phyloP scores from a whole-genome alignment of 2,329 filamentous ascomycete species.

The Exophiala lecanii-corni region DNA sequence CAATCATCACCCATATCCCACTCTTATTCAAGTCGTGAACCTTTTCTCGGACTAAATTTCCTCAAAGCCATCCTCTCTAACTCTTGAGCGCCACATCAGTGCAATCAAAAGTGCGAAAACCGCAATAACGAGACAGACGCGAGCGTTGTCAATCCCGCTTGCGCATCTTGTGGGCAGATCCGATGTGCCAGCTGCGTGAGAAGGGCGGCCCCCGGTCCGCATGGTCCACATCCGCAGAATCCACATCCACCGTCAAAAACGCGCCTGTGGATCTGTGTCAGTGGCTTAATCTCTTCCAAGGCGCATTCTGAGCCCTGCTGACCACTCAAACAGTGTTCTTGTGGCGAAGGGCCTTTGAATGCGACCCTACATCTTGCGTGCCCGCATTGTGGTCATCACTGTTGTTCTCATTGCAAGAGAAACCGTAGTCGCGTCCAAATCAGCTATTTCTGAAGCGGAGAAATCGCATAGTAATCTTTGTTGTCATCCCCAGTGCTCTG shows the following conservation, averaged over 20 bases:
- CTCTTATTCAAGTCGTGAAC: no score
- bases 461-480: no score
- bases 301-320: background rate
- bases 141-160: background rate
- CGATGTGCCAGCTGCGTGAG: background rate
- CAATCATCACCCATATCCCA: no score
- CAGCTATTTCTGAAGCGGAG: no score
- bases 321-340: background rate
- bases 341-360: background rate
- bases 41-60: no score
- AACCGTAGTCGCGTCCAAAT: background rate
- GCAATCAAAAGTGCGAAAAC: background rate
- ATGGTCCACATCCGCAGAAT: background rate
- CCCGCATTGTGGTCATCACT: background rate
- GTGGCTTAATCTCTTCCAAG: background rate
- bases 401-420: background rate
- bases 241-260: background rate
- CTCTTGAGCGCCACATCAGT: no score
- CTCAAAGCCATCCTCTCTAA: no score
- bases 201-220: background rate
- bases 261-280: background rate
- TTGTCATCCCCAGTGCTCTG: no score
- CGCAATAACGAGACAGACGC: background rate
- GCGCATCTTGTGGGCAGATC: background rate
- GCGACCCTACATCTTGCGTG: background rate